phyloP scores from a whole-genome alignment of 306 rosid species.

The Prunus padus region DNA sequence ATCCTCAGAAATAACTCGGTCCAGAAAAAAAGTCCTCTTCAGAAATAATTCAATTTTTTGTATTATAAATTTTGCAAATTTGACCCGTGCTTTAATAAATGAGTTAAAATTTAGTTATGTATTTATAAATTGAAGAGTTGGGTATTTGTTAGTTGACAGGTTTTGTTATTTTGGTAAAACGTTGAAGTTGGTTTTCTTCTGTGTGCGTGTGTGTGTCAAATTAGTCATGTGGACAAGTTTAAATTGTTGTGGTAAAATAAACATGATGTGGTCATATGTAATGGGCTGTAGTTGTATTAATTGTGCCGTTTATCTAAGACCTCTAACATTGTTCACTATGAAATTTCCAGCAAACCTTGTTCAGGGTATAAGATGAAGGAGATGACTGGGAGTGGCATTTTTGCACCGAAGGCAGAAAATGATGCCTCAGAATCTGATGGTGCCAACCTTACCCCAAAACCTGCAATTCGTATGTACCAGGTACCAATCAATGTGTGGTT shows the following conservation, averaged over 20 bases:
- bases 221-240: not conserved
- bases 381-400: conserved; percentile 98
- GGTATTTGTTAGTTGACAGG: too few species aligned
- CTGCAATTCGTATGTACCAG: conserved; percentile 92
- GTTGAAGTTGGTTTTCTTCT: not conserved
- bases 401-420: conserved; percentile 56
- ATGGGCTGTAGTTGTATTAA: not conserved
- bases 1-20: not conserved
- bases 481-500: conserved; percentile 37
- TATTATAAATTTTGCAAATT: not conserved
- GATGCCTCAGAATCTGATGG: conserved; percentile 58
- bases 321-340: conserved; percentile 31
- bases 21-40: not conserved
- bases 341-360: conserved; percentile 76
- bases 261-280: not conserved
- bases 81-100: not conserved
- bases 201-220: not conserved
- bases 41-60: not conserved
- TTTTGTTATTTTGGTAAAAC: not conserved
- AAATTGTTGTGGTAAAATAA: not conserved
- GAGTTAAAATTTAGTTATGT: not conserved
- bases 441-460: conserved; percentile 52
- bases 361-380: conserved; percentile 95
- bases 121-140: not conserved
- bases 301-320: not conserved